Evolutionary conservation across 345 rosid species (phyloP).

Genomic region (Camelina sativa): DNA sequence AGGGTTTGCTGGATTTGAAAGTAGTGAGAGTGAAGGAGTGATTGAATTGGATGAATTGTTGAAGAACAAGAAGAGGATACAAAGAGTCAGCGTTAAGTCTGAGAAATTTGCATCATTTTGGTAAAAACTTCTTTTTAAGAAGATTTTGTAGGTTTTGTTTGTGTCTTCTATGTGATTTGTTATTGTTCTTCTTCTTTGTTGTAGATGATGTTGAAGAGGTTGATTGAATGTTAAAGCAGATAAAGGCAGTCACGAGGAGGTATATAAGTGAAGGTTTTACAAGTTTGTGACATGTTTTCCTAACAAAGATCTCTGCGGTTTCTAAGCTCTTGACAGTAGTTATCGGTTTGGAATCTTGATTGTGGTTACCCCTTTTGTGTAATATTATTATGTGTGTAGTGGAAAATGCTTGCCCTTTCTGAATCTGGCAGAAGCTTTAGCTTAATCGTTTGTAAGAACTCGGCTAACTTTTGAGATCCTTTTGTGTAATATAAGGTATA

Average conservation of each 20-base stretch:
- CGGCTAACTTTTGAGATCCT: not conserved
- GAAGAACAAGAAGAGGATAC: slow-evolving; percentile 24
- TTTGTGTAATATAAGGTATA: not conserved
- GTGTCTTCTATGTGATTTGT: slow-evolving; percentile 13
- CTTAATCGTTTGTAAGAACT: not conserved
- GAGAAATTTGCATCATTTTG: not conserved
- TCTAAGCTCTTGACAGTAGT: not conserved
- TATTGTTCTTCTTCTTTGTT: slow-evolving; percentile 9
- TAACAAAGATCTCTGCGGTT: not conserved
- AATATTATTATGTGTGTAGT: not conserved
- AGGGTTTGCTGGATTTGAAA: slow-evolving; percentile 7
- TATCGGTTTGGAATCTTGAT: not conserved
- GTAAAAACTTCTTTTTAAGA: not conserved
- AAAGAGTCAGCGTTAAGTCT: slow-evolving; percentile 4
- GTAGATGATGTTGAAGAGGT: slow-evolving; percentile 33
- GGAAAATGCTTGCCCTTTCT: not conserved
- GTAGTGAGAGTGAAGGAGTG: slow-evolving; percentile 26
- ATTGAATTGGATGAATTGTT: slow-evolving; percentile 25
- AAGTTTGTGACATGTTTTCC: not conserved
- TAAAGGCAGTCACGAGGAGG: not conserved
- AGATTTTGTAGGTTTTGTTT: not conserved
- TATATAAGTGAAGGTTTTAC: not conserved
- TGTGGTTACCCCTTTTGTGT: slow-evolving; percentile 1
- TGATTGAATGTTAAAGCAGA: slow-evolving; percentile 13
- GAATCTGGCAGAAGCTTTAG: slow-evolving; percentile 15